Conservation (phyloP, 257 asterid genomes). For the Cynanchum wilfordii region DNA sequence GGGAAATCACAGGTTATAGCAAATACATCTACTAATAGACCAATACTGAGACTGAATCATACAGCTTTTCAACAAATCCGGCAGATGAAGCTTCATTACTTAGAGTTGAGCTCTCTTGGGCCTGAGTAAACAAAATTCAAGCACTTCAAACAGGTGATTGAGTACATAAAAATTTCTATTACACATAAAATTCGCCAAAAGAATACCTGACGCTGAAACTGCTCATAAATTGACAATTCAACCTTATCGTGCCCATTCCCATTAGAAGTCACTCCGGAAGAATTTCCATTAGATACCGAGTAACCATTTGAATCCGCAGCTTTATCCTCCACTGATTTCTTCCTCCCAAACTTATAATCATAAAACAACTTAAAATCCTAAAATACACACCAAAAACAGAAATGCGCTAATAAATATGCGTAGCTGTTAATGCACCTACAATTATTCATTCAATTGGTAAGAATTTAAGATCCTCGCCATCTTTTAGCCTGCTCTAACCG, state of each 20-base stretch:
- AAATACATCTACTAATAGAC: not conserved
- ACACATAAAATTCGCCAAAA: not conserved
- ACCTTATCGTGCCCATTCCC: constrained; percentile 42
- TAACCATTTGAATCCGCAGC: constrained; percentile 41
- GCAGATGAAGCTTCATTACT: constrained; percentile 50
- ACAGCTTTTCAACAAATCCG: constrained; percentile 59
- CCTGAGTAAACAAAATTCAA: constrained; percentile 41
- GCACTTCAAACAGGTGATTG: constrained; percentile 16
- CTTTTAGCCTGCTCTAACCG: not conserved
- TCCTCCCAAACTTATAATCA: constrained; percentile 97
- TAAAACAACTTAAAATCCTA: constrained; percentile 88
- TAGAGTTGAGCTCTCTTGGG: constrained; percentile 29
- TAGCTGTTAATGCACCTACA: constrained; percentile 10
- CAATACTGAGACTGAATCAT: constrained; percentile 22
- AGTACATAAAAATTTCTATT: not conserved
- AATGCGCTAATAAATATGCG: constrained; percentile 29
- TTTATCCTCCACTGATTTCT: constrained; percentile 40
- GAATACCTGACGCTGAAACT: constrained; percentile 60
- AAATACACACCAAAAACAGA: constrained; percentile 31
- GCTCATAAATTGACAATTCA: constrained; percentile 83
- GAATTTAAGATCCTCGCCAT: not conserved
- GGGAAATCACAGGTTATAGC: not conserved
- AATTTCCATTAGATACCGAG: constrained; percentile 27
- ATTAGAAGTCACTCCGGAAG: constrained; percentile 29
- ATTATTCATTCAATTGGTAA: not conserved